Base-by-base conservation (phyloP, 495 filamentous ascomycete genomes). In the Penicillium subrubescens region DNA sequence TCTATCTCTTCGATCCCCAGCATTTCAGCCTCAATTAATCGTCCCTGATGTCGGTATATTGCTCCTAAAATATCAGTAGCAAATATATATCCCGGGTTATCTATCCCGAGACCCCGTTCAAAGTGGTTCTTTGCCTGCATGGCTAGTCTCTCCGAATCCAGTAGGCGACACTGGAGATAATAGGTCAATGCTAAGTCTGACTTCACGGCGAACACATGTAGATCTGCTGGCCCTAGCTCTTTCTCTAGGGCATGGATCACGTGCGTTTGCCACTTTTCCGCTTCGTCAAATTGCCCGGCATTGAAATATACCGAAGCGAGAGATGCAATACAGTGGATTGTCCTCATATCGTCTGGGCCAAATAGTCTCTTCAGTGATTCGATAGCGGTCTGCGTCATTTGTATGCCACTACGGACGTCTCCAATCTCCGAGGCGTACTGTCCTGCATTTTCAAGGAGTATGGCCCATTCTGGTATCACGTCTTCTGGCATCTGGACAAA, bases 401-500 rank as follows among this genome's bases (percentile, higher is more conserved):
- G 5, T 11, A 43, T 37, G 37, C 33, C 14, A 33, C 39, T 14
- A 51, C 34, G n/a, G 41, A 39, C 31, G 21, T 31, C 51, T 35
- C 59, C 43, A 5, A 44, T 44, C 37, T 17, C 3, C 1, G 6
- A 17, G 8, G 63, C 58, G 39, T 35, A 65, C 2, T 1, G 56
- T 21, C 41, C 52, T 43, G 41, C 52, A 23, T 58, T 19, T 33
- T 54, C 14, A 25, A 66, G 52, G 1, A 66, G 53, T 43, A 33
- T 50, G 5, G 53, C 41, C 63, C 53, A 66, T 14, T 58, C 31
- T 52, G 29, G 12, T 21, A 56, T 11, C 8, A 43, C 53, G 17
- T 5, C 15, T 57, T 53, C 41, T 33, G 71, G 71, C 15, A 31
- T 54, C 43, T 67, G 63, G 33, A n/a, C 37, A 2, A 59, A 25